Evolutionary conservation across 345 rosid genomes (phyloP), one percentile per base, ranked within the genome.

Genomic region (Bruguiera parviflora): DNA sequence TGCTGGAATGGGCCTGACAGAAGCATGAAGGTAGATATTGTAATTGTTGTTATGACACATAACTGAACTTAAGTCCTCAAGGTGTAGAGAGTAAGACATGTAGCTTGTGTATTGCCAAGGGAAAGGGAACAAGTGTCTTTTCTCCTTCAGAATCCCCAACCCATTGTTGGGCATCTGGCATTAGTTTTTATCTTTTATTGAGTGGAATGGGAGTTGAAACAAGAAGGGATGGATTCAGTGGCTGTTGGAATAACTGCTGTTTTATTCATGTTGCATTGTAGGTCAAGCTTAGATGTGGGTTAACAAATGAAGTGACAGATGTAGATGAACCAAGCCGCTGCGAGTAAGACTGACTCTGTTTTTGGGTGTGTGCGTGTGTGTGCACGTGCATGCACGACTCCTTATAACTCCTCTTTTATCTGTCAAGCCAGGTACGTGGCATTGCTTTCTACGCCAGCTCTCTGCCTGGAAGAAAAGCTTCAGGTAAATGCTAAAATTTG

Each of bases 1-100:
- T 92, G 98, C 76, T 96, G 99, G 98, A 96, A 96, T 75, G 99
- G 99, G 66, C 98, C 98, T 3, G 89, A 89, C 72, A 82, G 99
- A 84, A 90, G 97, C 75, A 33, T 92, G 69, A 90, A 89, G 97
- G 99, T 89, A 79, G 18, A 21, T 31, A 21, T 32, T 32, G 6
- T 28, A 20, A 35, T 32, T 24, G 21, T 32, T 43, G 9, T 35
- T 33, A 62, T 53, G 20, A 39, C 3, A 20, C 57, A 46, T 68
- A 8, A 15, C 49, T 13, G 18, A 3, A 43, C 18, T 3, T 43
- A 43, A 3, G 49, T 13, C 49, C 19, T 43, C 49, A 43, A 13
- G 18, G 19, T 11, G 49, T 43, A 43, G 19, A 43, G 49, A 13
- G 19, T 3, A 15, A 15, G 49, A 43, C 49, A 43, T 43, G 49